Base-by-base conservation (phyloP, 345 rosid species). In the Gossypium mustelinum region DNA sequence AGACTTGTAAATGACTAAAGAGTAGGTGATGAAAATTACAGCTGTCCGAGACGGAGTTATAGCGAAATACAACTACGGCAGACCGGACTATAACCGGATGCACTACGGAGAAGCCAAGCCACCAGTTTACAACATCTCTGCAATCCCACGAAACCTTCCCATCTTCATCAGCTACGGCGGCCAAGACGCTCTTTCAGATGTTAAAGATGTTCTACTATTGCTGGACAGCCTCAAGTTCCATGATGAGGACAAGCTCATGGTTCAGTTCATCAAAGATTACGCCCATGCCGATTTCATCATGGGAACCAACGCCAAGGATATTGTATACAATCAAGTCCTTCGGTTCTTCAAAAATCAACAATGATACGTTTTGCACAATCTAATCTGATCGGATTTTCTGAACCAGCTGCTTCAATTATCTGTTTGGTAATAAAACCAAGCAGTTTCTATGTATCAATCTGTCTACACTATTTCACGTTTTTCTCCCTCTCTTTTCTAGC, bases 211-310 rank as follows among this genome's bases (percentile, higher is more conserved):
- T 4, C 73, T 81, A 81, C 81, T 47, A 11, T 79, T 95, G 60
- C 86, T 95, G 0, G 91, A 90, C 73, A 62, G 70, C 43, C 82
- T 93, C 58, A 91, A 87, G 91, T 81, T 76, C 73, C 99, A 95
- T 34, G 89, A 90, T 43, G 86, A 12, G 0, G 85, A 84, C 75
- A 91, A 88, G 87, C 86, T 95, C n/a, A 71, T 68, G 1, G 81
- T 90, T 71, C 96, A 90, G 81, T 91, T 73, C 75, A 76, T 95
- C 60, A 78, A 83, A 79, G 80, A 90, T 4, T 93, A 90, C 68
- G 98, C 89, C 71, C 99, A 95, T 79, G 92, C 88, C 2, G 98
- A 95, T 83, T 95, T 93, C 89, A 76, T 95, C 20, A 87, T 93
- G 99, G 99, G 86, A 8, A 79, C 83, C 7, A 89, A 79, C 74